phyloP scores from a whole-genome alignment of 108 stramenopile genomes.

The Pelagomonas calceolata region DNA sequence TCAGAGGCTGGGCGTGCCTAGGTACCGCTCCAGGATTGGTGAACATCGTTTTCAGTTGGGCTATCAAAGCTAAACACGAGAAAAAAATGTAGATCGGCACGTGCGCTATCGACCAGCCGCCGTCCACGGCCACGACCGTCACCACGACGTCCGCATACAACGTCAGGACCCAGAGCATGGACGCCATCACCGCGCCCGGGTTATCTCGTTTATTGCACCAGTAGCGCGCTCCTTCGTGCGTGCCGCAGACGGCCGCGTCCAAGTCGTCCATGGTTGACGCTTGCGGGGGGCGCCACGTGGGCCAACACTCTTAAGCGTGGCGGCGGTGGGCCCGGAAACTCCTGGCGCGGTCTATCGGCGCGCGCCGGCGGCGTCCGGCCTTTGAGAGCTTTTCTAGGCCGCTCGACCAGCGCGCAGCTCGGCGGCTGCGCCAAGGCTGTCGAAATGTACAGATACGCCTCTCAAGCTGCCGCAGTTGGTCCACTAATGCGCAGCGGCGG shows the following conservation, averaged over 20 bases:
- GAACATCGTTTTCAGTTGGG: slow-evolving; percentile 80
- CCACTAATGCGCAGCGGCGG: no score
- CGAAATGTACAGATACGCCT: no score
- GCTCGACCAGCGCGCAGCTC: no score
- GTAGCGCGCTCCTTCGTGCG: neutral
- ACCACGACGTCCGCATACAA: slow-evolving; percentile 62
- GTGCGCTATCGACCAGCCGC: slow-evolving; percentile 46
- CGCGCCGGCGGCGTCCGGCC: no score
- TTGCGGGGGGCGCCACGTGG: no score
- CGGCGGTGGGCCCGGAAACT: no score
- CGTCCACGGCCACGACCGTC: slow-evolving; percentile 55
- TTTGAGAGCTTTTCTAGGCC: no score
- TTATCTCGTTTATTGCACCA: slow-evolving; percentile 80
- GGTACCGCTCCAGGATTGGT: slow-evolving; percentile 92
- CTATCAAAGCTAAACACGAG: slow-evolving; percentile 60
- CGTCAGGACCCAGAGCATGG: slow-evolving; percentile 66
- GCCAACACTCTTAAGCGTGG: no score
- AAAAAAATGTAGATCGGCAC: slow-evolving; percentile 55
- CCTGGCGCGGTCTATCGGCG: no score
- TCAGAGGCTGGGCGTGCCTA: slow-evolving; percentile 64
- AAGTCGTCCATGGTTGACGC: neutral
- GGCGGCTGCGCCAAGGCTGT: no score
- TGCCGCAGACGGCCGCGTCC: neutral
- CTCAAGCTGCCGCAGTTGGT: no score
- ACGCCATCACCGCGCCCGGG: slow-evolving; percentile 72